These are phyloP conservation scores for Stemphylium beticola DNA, from an alignment of 2,329 filamentous ascomycete genomes.

Conservation along the genomic window DNA sequence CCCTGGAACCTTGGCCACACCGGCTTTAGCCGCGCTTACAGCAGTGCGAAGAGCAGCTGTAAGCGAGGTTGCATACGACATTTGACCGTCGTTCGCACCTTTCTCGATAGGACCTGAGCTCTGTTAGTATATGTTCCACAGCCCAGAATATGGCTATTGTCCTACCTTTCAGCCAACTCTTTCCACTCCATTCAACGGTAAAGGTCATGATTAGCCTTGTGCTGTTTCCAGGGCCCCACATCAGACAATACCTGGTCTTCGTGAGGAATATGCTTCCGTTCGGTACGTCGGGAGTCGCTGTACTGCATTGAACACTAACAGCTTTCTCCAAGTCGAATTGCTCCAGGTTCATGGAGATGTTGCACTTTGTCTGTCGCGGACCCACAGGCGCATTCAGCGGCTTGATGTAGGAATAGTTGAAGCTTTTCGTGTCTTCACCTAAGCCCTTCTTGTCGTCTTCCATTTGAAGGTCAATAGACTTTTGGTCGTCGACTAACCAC, in stretches of 20 bases:
- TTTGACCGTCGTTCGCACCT: slow-evolving; percentile 88
- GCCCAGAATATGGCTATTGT: slow-evolving; percentile 33
- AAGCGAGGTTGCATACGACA: slow-evolving; percentile 80
- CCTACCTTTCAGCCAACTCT: slow-evolving; percentile 96
- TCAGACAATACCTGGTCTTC: slow-evolving; percentile 93
- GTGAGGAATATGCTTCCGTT: slow-evolving; percentile 89
- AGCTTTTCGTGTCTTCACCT: slow-evolving; percentile 73
- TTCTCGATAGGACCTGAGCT: slow-evolving; percentile 87
- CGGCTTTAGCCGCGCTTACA: slow-evolving; percentile 67
- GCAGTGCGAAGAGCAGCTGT: slow-evolving; percentile 75
- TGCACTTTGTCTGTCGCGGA: slow-evolving; percentile 92
- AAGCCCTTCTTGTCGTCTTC: slow-evolving; percentile 81
- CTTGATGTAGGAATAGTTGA: slow-evolving; percentile 88
- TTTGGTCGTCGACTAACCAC: slow-evolving; percentile 86
- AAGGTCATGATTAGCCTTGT: slow-evolving; percentile 89
- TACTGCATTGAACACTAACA: slow-evolving; percentile 80
- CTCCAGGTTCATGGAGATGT: slow-evolving; percentile 85
- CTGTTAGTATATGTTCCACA: slow-evolving; percentile 13
- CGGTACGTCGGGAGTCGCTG: slow-evolving; percentile 92
- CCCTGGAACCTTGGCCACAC: slow-evolving; percentile 53
- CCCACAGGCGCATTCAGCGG: slow-evolving; percentile 84
- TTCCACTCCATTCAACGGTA: slow-evolving; percentile 93
- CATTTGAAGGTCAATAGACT: slow-evolving; percentile 84
- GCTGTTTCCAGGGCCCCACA: slow-evolving; percentile 85
- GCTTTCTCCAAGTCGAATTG: slow-evolving; percentile 85